Conservation (phyloP, 305 asterid species). For the Fraxinus nigra region DNA sequence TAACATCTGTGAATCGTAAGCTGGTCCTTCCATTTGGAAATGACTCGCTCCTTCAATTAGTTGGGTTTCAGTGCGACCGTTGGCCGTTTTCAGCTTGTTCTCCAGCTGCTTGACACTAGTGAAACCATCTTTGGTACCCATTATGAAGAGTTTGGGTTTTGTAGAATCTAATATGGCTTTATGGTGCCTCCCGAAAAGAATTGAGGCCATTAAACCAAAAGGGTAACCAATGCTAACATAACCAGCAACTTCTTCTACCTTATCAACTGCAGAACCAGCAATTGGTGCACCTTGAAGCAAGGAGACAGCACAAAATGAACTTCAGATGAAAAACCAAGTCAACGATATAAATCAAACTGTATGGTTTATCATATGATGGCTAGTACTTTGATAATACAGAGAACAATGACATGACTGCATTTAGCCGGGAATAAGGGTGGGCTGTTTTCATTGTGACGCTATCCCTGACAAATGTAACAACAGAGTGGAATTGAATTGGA, state of each 20-base stretch:
- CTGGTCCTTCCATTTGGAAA: slow-evolving; percentile 88
- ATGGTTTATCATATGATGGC: not conserved
- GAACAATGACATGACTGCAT: not conserved
- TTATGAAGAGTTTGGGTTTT: slow-evolving; percentile 77
- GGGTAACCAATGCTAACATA: slow-evolving; percentile 77
- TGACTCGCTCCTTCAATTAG: slow-evolving; percentile 73
- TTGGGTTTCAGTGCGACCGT: slow-evolving; percentile 48
- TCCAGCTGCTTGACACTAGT: slow-evolving; percentile 75
- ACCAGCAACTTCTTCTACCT: slow-evolving; percentile 52
- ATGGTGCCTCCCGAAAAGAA: slow-evolving; percentile 77
- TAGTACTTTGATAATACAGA: not conserved
- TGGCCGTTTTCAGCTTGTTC: slow-evolving; percentile 66
- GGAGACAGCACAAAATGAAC: not conserved
- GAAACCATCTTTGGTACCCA: slow-evolving; percentile 84
- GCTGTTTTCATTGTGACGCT: not conserved
- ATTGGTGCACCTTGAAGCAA: slow-evolving; percentile 58
- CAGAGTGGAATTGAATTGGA: not conserved
- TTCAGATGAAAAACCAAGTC: not conserved
- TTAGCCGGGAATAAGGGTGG: not conserved
- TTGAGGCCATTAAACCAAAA: slow-evolving; percentile 67
- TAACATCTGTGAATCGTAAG: slow-evolving; percentile 67
- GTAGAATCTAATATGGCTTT: slow-evolving; percentile 54
- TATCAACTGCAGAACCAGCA: slow-evolving; percentile 79
- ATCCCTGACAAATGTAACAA: not conserved
- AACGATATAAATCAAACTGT: not conserved